phyloP scores from a whole-genome alignment of 2,329 filamentous ascomycete genomes.

The Nemania sp. region DNA sequence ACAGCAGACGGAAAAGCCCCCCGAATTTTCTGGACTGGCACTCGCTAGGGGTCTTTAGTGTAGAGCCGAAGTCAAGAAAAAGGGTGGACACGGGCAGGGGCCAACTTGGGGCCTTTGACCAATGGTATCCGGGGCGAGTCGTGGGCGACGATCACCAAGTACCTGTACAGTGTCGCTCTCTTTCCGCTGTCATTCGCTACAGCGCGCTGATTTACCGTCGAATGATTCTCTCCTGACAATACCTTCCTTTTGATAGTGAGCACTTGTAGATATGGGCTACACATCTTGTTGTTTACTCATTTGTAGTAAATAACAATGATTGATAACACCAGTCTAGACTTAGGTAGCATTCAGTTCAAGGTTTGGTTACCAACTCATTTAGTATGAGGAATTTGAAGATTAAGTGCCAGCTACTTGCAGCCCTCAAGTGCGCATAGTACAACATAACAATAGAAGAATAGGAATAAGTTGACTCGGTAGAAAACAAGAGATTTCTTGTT shows the following conservation, averaged over 20 bases:
- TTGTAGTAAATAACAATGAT: too few relatives aligned
- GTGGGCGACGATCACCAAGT: conserved; percentile 49
- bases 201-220: conserved; percentile 5
- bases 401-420: too few relatives aligned
- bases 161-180: conserved; percentile 45
- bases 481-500: too few relatives aligned
- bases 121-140: conserved; percentile 46
- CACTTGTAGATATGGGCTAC: too few relatives aligned
- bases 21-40: conserved; percentile 46
- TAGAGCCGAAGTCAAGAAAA: conserved; percentile 29
- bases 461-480: too few relatives aligned
- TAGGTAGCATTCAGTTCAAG: too few relatives aligned
- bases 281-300: too few relatives aligned
- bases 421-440: too few relatives aligned
- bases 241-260: not conserved
- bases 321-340: too few relatives aligned
- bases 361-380: too few relatives aligned
- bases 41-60: conserved; percentile 27
- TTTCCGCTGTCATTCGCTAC: conserved; percentile 12
- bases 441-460: too few relatives aligned
- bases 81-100: conserved; percentile 34
- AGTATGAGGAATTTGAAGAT: too few relatives aligned
- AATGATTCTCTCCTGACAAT: conserved; percentile 33
- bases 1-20: conserved; percentile 54
- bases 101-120: conserved; percentile 34